These are phyloP conservation scores for Cladosporium oxysporum DNA, from an alignment of 2,329 filamentous ascomycete species.

Conservation along the genomic window DNA sequence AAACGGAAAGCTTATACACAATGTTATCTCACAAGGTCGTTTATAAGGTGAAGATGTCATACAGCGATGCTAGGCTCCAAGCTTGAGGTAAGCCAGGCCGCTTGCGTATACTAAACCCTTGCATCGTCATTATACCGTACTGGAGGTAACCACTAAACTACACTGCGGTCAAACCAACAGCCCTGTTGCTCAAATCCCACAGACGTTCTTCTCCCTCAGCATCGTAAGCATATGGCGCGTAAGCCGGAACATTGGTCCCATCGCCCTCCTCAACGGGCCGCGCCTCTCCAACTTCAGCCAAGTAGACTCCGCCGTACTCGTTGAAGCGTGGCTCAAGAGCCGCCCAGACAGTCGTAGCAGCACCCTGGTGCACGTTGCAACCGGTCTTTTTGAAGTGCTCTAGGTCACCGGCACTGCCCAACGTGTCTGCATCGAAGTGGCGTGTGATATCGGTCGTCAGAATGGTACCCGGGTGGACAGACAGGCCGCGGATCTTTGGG, in stretches of 20 bases:
- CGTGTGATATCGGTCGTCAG: slow-evolving; percentile 12
- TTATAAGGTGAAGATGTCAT: neutral
- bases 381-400: slow-evolving; percentile 24
- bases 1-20: neutral
- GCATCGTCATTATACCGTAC: neutral
- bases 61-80: neutral
- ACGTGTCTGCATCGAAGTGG: slow-evolving; percentile 16
- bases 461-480: slow-evolving; percentile 44
- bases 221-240: slow-evolving; percentile 43
- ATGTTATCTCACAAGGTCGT: neutral
- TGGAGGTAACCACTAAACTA: neutral
- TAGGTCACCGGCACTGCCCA: slow-evolving; percentile 13
- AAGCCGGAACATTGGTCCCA: slow-evolving; percentile 31
- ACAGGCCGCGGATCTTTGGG: slow-evolving; percentile 39
- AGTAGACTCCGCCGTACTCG: slow-evolving; percentile 48
- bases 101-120: neutral
- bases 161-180: slow-evolving; percentile 22
- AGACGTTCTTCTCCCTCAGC: slow-evolving; percentile 43
- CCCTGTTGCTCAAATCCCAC: slow-evolving; percentile 44
- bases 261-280: slow-evolving; percentile 32
- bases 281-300: slow-evolving; percentile 46
- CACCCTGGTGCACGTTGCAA: slow-evolving; percentile 47
- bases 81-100: neutral
- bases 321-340: slow-evolving; percentile 38
- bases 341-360: slow-evolving; percentile 52